A percentile compares a stretch with the other conserved stretches of the same genome.
Conservation (phyloP, 768 basidiomycete genomes). For the Calocera viscosa region DNA sequence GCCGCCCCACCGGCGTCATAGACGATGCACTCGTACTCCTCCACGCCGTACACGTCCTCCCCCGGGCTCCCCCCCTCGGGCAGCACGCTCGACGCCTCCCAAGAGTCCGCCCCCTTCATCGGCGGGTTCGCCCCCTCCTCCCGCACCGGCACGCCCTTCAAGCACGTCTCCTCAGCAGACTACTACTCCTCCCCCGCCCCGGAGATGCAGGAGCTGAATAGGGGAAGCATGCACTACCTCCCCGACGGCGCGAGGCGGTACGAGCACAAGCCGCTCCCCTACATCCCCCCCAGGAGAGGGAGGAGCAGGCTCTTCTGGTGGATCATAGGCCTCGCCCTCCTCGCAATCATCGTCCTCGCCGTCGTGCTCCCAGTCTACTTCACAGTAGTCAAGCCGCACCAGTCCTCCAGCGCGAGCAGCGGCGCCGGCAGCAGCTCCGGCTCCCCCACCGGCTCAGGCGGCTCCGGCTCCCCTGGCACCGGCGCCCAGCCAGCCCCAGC, state of each 20-base stretch:
- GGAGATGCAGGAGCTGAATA: neutral
- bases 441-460: neutral
- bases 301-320: slow-evolving; percentile 3
- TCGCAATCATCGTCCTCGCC: slow-evolving; percentile 16
- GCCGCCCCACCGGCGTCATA: no score
- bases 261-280: neutral
- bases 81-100: no score
- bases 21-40: neutral
- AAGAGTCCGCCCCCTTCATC: slow-evolving; percentile 1
- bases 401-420: no score
- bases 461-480: neutral
- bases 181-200: neutral
- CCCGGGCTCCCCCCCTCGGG: neutral
- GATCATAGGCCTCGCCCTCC: slow-evolving; percentile 10
- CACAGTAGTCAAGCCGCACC: slow-evolving; percentile 16
- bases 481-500: neutral
- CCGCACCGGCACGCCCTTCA: neutral
- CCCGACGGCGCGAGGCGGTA: neutral
- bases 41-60: neutral
- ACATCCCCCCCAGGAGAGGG: neutral
- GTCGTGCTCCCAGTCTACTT: slow-evolving; percentile 20
- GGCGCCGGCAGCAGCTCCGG: neutral
- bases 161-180: neutral
- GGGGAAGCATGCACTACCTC: neutral
- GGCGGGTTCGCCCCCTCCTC: neutral